Evolutionary conservation across 306 rosid genomes (phyloP).

Genomic region (Hylodesmum podocarpum): DNA sequence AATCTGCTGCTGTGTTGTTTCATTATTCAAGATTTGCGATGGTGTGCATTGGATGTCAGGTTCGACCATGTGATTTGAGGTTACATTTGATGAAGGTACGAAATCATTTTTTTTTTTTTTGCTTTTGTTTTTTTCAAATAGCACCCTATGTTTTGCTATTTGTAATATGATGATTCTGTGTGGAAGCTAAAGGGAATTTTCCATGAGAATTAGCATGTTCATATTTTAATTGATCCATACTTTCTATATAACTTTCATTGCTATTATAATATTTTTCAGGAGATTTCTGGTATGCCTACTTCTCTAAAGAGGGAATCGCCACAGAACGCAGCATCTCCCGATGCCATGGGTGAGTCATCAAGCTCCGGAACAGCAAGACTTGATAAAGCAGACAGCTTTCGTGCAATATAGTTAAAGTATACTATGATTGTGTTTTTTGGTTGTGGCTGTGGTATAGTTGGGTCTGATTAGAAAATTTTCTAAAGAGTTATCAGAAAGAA

Average conservation of each 20-base stretch:
- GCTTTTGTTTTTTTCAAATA: not conserved
- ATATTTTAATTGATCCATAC: not conserved
- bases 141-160: not conserved
- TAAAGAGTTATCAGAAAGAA: too few species aligned
- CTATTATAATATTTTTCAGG: conserved; percentile 49
- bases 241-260: conserved; percentile 9
- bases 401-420: conserved; percentile 41
- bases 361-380: conserved; percentile 88
- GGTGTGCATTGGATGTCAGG: conserved; percentile 75
- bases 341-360: conserved; percentile 92
- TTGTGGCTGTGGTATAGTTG: not conserved
- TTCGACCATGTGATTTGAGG: conserved; percentile 78
- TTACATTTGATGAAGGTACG: conserved; percentile 94
- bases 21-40: conserved; percentile 82
- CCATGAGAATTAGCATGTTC: not conserved
- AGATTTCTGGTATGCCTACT: conserved; percentile 80
- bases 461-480: too few species aligned
- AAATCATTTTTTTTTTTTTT: conserved; percentile 4
- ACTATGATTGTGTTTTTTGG: not conserved
- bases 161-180: not conserved
- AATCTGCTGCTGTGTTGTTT: conserved; percentile 84
- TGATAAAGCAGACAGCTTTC: conserved; percentile 72
- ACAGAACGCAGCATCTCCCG: conserved; percentile 81
- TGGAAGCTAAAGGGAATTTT: conserved; percentile 21
- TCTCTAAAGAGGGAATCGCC: conserved; percentile 72